Conservation (phyloP, 2,329 filamentous ascomycete genomes). For the Gyromitra esculenta region DNA sequence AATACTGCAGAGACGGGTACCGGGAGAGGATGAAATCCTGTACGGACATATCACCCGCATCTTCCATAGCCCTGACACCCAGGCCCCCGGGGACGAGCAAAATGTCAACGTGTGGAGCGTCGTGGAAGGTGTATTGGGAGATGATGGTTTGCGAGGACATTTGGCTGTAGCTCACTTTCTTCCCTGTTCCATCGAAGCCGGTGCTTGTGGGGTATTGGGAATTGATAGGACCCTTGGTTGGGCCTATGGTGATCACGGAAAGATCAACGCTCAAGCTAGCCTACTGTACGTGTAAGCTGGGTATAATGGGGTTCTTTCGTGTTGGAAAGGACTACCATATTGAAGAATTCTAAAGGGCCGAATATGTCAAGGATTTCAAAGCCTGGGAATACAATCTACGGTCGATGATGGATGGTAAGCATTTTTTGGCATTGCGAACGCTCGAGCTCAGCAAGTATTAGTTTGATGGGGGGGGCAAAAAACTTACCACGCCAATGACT, state of each 20-base stretch:
- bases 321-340: constrained; percentile 57
- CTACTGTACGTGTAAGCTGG: constrained; percentile 51
- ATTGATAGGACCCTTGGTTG: constrained; percentile 62
- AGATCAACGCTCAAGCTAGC: constrained; percentile 60
- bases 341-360: constrained; percentile 64
- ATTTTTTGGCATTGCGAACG: background rate
- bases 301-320: constrained; percentile 50
- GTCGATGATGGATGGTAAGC: constrained; percentile 1
- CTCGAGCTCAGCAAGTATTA: background rate
- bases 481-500: constrained; percentile 22
- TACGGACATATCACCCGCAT: background rate
- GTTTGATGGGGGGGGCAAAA: background rate
- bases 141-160: constrained; percentile 51
- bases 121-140: constrained; percentile 54
- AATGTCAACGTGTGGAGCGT: constrained; percentile 51
- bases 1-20: constrained; percentile 56
- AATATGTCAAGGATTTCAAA: constrained; percentile 65
- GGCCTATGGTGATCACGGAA: constrained; percentile 62
- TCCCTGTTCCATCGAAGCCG: constrained; percentile 34
- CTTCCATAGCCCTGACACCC: constrained; percentile 32
- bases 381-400: constrained; percentile 61
- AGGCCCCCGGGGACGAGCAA: constrained; percentile 50
- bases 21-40: constrained; percentile 37
- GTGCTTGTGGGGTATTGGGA: constrained; percentile 56
- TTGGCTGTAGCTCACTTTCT: constrained; percentile 8